Evolutionary conservation across 192 early-diverging fungal genomes (phyloP), one percentile per base, ranked within the genome.

Genomic region (Coemansia sp.): DNA sequence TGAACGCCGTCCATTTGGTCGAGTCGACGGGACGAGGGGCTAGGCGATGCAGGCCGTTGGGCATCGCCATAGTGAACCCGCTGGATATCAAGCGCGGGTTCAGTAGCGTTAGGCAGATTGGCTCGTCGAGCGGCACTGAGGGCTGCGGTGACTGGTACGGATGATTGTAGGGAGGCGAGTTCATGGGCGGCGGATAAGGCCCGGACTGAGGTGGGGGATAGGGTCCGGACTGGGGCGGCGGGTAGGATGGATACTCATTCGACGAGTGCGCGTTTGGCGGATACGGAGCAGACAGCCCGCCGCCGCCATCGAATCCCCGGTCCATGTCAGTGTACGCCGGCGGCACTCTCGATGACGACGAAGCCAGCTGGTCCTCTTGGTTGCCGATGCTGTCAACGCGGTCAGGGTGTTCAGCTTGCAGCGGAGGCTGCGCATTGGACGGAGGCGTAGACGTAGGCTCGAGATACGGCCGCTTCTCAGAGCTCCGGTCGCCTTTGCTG

Each of bases 41-140:
- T 2, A 76, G 49, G 10, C 27, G n/a, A 15, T 24, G 42, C 4
- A 78, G 51, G 3, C 53, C 11, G 15, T 59, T 39, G 4, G 77
- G 77, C 37, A 71, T 60, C 1, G 38, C 38, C 8, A 22, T 17
- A 0, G 72, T 60, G 45, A 80, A 80, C 6, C 77, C 77, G 43
- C 72, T 80, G 10, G 68, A 59, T 4, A 70, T 49, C 31, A 60
- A 15, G 0, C 36, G 51, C 1, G 77, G 72, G 45, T 80, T 80
- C 19, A 74, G 25, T 14, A 80, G 42, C 1, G 53, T 40, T 0
- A 79, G 45, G 17, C 54, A 31, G 19, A 79, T 60, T 3, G 60
- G 32, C 35, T 58, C 49, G 14, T 31, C 14, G 14, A 38, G 40
- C 2, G 54, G 20, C 19, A 17, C 6, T 2, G 40, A 11, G 1